phyloP scores from a whole-genome alignment of 495 filamentous ascomycete genomes.

The Clavariopsis aquatica region DNA sequence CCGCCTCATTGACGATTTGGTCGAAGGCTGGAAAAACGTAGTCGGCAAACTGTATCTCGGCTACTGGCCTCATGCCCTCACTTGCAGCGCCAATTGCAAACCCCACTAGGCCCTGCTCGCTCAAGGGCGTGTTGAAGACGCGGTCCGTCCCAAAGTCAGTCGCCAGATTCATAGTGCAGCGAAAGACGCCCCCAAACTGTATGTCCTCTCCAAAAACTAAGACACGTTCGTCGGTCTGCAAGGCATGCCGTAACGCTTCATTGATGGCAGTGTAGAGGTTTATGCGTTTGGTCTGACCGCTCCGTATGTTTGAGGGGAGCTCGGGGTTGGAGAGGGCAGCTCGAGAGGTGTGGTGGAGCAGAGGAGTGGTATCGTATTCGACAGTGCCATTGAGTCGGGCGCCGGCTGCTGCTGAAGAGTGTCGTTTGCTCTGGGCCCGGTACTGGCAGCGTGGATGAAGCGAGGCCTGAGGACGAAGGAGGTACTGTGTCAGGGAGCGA shows the following conservation, averaged over 20 bases:
- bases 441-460: conserved; percentile 23
- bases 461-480: conserved; percentile 28
- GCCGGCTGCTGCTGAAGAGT: conserved; percentile 48
- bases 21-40: conserved; percentile 97
- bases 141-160: conserved; percentile 82
- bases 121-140: conserved; percentile 95
- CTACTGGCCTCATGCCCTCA: conserved; percentile 89
- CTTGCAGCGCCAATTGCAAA: conserved; percentile 89
- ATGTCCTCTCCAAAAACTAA: conserved; percentile 96
- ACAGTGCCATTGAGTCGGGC: conserved; percentile 79
- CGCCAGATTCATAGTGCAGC: conserved; percentile 87
- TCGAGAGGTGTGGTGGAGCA: conserved; percentile 76
- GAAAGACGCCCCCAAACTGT: conserved; percentile 94
- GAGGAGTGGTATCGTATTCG: conserved; percentile 80
- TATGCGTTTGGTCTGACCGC: conserved; percentile 72
- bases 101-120: conserved; percentile 91
- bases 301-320: conserved; percentile 63
- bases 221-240: conserved; percentile 81
- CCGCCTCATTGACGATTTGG: conserved; percentile 95
- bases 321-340: conserved; percentile 68
- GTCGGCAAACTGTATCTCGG: conserved; percentile 98
- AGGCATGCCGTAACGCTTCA: conserved; percentile 76
- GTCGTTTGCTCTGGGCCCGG: conserved; percentile 24
- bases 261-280: conserved; percentile 95
- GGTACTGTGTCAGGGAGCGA: conserved; percentile 32